phyloP scores from a whole-genome alignment of 2,329 filamentous ascomycete genomes.

The Paramyrothecium sp. region DNA sequence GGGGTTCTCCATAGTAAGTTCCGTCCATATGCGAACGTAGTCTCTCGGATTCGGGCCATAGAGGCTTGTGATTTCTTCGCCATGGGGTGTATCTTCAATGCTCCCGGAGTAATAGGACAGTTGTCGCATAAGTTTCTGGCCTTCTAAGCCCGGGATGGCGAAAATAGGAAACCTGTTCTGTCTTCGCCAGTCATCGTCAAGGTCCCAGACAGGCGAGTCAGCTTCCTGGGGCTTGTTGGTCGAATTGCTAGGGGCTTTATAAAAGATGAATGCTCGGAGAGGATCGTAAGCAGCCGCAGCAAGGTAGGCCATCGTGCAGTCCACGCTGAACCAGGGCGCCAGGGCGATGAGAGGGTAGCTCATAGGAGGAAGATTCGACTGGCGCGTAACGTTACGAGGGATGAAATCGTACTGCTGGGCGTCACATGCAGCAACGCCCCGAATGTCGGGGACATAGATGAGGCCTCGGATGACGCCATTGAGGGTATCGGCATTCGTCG shows the following conservation, averaged over 20 bases:
- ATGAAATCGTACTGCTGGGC: constrained; percentile 63
- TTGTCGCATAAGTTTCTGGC: constrained; percentile 66
- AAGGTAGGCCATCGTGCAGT: constrained; percentile 75
- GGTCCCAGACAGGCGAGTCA: constrained; percentile 65
- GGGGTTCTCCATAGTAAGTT: constrained; percentile 45
- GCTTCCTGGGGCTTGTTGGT: constrained; percentile 63
- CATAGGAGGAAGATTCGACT: constrained; percentile 63
- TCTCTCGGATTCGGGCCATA: constrained; percentile 56
- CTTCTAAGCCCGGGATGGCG: constrained; percentile 69
- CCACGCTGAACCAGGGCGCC: constrained; percentile 77
- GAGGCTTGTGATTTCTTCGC: constrained; percentile 51
- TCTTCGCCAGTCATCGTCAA: constrained; percentile 72
- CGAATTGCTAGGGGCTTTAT: constrained; percentile 50
- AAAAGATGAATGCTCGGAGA: constrained; percentile 64
- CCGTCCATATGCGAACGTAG: constrained; percentile 60
- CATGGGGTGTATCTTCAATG: constrained; percentile 59
- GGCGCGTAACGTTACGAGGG: constrained; percentile 72
- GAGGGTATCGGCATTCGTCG: constrained; percentile 57
- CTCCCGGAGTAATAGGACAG: constrained; percentile 77
- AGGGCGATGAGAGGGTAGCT: constrained; percentile 77
- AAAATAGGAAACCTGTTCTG: constrained; percentile 79
- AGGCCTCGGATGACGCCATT: constrained; percentile 71
- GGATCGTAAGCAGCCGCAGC: constrained; percentile 55
- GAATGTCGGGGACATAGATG: constrained; percentile 78
- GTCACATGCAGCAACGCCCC: constrained; percentile 57